Evolutionary conservation across 805 yeast genomes (phyloP), one percentile per base, ranked within the genome.

Genomic region (Starmerella sp.): DNA sequence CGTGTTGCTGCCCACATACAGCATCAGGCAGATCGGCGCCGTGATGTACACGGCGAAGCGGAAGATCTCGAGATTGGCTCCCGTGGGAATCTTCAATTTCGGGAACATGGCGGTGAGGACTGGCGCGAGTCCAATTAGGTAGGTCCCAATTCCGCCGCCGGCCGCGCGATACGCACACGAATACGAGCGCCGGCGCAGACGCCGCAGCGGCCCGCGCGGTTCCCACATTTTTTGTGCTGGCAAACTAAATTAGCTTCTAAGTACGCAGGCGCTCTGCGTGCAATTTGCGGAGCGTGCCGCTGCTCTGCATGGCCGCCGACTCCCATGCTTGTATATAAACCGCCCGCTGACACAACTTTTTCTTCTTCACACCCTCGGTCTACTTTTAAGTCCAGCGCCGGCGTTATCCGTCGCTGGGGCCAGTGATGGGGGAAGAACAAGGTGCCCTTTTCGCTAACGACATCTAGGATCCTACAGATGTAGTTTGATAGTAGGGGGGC

Each of bases 11-110:
- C 97, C 97, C 46, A 88, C 90, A 63, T 84, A 90, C 70, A 87
- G 84, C 97, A 90, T 90, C 65, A 88, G 84, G n/a, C 80, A 77
- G 48, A 90, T 85, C 0, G 97, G 97, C 0, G 95, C 80, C 62
- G 88, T 72, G 45, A 90, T 78, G 67, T 86, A 90, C 65, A 89
- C 84, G 0, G 95, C 81, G 70, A 88, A 87, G 82, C 82, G 56
- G 54, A 65, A 63, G 45, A 64, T 62, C 54, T 63, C 66, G 47
- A 63, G 56, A 56, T 62, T 63, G 8, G 65, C 60, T 13, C 66
- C 63, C 6, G 22, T 51, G 14, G 62, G 61, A 13, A 59, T 60
- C 15, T 48, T 34, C 49, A 51, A 34, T 36, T 53, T 46, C 15
- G 51, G 44, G 39, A 52, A n/a, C 34, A 52, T 43, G 52, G 36